These are phyloP conservation scores for Calonectria fujianensis DNA, from an alignment of 2,329 filamentous ascomycete species.

Conservation along the genomic window DNA sequence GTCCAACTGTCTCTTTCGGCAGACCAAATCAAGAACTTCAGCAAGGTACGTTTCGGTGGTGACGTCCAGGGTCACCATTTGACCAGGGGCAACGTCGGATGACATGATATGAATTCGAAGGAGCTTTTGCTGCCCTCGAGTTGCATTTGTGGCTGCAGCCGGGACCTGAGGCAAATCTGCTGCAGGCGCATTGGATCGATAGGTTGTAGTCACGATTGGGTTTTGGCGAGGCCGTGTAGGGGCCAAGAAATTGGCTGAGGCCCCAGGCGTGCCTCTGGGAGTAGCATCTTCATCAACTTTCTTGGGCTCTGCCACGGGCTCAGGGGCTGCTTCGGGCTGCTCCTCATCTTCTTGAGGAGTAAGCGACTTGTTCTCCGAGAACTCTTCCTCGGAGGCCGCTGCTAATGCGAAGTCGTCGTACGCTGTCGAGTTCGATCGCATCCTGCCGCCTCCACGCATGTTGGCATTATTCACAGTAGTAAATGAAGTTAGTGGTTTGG, in stretches of 20 bases:
- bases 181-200: constrained; percentile 71
- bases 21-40: constrained; percentile 86
- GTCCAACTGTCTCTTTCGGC: constrained; percentile 85
- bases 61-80: constrained; percentile 83
- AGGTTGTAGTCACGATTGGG: constrained; percentile 77
- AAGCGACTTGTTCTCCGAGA: constrained; percentile 79
- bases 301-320: constrained; percentile 60
- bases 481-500: constrained; percentile 84
- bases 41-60: constrained; percentile 90
- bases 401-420: constrained; percentile 90
- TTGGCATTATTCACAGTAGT: constrained; percentile 90
- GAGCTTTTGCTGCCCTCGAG: constrained; percentile 80
- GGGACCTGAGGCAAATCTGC: constrained; percentile 75
- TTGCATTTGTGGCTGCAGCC: constrained; percentile 64
- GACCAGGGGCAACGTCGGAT: constrained; percentile 82
- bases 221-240: constrained; percentile 68
- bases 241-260: constrained; percentile 54
- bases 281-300: constrained; percentile 53
- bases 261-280: constrained; percentile 51
- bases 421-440: constrained; percentile 82
- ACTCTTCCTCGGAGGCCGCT: constrained; percentile 80
- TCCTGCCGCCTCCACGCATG: constrained; percentile 75
- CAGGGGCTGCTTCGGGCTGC: constrained; percentile 52
- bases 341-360: constrained; percentile 80
- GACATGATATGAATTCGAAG: constrained; percentile 83